A percentile compares a stretch with the other conserved stretches of the same genome.
Conservation (phyloP, 139 green algal genomes). For the Coccomyxa sp. region DNA sequence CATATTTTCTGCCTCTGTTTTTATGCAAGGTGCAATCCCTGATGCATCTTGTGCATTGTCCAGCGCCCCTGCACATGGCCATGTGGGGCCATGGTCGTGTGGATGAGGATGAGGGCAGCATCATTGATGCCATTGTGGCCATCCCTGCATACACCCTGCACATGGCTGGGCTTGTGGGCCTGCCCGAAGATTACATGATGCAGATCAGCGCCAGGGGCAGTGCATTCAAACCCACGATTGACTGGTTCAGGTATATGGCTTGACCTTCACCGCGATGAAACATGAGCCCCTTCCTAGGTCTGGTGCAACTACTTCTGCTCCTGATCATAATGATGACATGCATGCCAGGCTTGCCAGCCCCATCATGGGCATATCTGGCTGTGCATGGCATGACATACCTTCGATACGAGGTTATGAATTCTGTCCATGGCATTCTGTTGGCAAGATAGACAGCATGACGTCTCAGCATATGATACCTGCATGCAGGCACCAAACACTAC, state of each 20-base stretch:
- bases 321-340: not conserved
- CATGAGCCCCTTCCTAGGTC: not conserved
- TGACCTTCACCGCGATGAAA: not conserved
- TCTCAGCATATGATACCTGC: not conserved
- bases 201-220: not conserved
- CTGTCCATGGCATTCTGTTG: not conserved
- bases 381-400: not conserved
- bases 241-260: not conserved
- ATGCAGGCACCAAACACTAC: not conserved
- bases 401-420: not conserved
- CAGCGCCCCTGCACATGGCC: conserved; percentile 3
- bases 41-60: not conserved
- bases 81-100: conserved; percentile 3
- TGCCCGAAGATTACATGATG: conserved; percentile 5
- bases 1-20: no score
- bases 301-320: not conserved
- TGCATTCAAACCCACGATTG: not conserved
- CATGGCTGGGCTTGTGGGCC: not conserved
- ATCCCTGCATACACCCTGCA: not conserved
- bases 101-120: not conserved
- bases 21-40: no score
- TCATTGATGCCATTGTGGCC: not conserved
- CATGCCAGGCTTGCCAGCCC: not conserved
- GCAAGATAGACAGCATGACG: not conserved
- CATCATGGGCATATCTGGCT: not conserved